A percentile compares a stretch with the other conserved stretches of the same genome.
Evolutionary conservation across 805 yeast species (phyloP).

Genomic region (Wickerhamiella musiphila): DNA sequence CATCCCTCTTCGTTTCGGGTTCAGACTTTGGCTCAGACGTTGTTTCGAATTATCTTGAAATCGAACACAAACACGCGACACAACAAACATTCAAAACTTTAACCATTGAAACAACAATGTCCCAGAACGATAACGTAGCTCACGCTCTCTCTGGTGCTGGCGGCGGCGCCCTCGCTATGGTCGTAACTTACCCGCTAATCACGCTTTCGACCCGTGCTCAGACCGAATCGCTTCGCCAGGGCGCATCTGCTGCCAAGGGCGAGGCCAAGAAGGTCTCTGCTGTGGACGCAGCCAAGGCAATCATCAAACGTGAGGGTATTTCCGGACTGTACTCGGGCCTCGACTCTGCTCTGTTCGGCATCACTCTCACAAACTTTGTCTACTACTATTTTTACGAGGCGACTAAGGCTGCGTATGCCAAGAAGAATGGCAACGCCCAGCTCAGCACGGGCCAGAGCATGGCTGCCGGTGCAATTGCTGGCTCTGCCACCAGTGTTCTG

Average conservation of each 20-base stretch:
- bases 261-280: slow-evolving; percentile 15
- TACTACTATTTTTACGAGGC: slow-evolving; percentile 85
- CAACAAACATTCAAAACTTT: too few species aligned
- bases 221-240: slow-evolving; percentile 27
- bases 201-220: slow-evolving; percentile 81
- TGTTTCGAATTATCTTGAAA: too few species aligned
- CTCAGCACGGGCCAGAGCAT: slow-evolving; percentile 49
- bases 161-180: slow-evolving; percentile 78
- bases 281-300: slow-evolving; percentile 28
- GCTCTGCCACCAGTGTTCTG: slow-evolving; percentile 61
- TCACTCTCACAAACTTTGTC: slow-evolving; percentile 69
- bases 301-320: slow-evolving; percentile 42
- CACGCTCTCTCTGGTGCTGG: slow-evolving; percentile 94
- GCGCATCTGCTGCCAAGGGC: slow-evolving; percentile 8
- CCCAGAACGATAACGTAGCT: slow-evolving; percentile 31
- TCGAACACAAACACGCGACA: too few species aligned
- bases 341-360: slow-evolving; percentile 75
- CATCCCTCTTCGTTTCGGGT: too few species aligned
- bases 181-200: slow-evolving; percentile 77
- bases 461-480: slow-evolving; percentile 69
- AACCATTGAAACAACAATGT: slow-evolving; percentile 9
- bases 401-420: slow-evolving; percentile 24
- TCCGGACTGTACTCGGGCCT: slow-evolving; percentile 67
- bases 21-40: too few species aligned
- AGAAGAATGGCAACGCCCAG: slow-evolving; percentile 16